A percentile compares a stretch with the other conserved stretches of the same genome.
These are phyloP conservation scores for Tylopilus rubrobrunneus DNA, from an alignment of 768 basidiomycete species.

Conservation along the genomic window DNA sequence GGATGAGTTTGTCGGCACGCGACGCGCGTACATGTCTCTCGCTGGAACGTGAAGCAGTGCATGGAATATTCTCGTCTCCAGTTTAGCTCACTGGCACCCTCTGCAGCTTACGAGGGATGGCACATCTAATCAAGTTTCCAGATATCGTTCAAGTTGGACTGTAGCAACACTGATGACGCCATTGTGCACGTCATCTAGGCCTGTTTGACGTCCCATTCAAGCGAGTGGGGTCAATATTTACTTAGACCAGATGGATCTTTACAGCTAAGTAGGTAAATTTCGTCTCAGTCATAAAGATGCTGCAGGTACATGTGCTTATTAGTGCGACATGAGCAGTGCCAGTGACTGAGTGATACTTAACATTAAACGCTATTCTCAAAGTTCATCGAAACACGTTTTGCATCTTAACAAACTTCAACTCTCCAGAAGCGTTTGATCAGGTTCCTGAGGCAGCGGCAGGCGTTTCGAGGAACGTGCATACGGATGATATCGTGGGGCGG, in stretches of 20 bases:
- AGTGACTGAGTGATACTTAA: too few relatives aligned
- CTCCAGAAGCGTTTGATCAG: not conserved
- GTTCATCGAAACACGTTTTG: too few relatives aligned
- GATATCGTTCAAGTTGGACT: too few relatives aligned
- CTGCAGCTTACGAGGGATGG: too few relatives aligned
- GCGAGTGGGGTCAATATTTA: too few relatives aligned
- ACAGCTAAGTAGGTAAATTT: not conserved
- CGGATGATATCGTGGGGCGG: constrained; percentile 15
- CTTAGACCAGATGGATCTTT: not conserved
- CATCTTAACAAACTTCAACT: not conserved
- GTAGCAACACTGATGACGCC: too few relatives aligned
- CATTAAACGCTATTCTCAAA: not conserved
- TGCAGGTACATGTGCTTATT: not conserved
- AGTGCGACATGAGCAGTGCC: not conserved
- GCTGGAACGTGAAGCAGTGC: too few relatives aligned
- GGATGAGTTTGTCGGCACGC: not conserved
- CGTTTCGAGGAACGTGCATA: constrained; percentile 16
- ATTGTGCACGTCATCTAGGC: too few relatives aligned
- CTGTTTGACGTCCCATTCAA: too few relatives aligned
- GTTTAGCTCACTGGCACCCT: not conserved
- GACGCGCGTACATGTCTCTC: too few relatives aligned
- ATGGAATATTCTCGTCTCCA: not conserved
- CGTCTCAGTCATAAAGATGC: not conserved
- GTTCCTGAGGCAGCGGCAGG: constrained; percentile 20
- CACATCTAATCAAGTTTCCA: too few relatives aligned